These are phyloP conservation scores for Chenopodium quinoa DNA, from an alignment of 148 eudicot species.

Conservation along the genomic window DNA sequence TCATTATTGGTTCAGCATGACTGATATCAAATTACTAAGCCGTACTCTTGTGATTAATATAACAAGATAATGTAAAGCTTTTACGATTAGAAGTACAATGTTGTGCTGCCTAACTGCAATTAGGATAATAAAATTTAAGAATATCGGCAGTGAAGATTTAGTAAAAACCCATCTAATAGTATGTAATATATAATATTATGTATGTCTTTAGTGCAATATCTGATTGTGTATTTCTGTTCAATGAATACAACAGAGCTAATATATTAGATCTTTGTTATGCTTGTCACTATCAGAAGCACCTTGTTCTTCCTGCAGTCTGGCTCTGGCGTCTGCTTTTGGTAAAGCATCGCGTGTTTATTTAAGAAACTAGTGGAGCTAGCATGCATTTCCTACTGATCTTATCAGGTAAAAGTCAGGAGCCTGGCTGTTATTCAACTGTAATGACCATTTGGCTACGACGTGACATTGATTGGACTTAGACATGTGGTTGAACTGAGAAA, in stretches of 20 bases:
- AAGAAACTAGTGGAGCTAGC: not conserved
- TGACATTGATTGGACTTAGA: not conserved
- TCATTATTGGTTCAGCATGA: not conserved
- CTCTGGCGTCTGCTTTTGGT: not conserved
- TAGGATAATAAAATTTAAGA: not conserved
- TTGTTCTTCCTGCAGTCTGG: not conserved
- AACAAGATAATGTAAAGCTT: not conserved
- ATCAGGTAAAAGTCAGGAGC: not conserved
- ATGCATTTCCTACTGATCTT: not conserved
- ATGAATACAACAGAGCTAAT: not conserved
- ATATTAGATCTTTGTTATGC: not conserved
- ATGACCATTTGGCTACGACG: not conserved
- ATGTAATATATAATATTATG: not conserved
- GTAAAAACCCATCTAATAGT: not conserved
- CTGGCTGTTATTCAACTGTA: not conserved
- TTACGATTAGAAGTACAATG: not conserved
- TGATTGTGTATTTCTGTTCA: not conserved
- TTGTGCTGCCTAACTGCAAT: constrained; percentile 6
- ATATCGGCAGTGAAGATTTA: not conserved
- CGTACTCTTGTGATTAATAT: not conserved
- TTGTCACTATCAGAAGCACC: constrained; percentile 3
- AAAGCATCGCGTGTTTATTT: not conserved
- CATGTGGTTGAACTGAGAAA: not conserved
- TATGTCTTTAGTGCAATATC: not conserved
- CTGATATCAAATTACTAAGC: not conserved